Evolutionary conservation across 1,139 yeast genomes (phyloP), one percentile per base, ranked within the genome.

Genomic region (Meyerozyma elateridarum): DNA sequence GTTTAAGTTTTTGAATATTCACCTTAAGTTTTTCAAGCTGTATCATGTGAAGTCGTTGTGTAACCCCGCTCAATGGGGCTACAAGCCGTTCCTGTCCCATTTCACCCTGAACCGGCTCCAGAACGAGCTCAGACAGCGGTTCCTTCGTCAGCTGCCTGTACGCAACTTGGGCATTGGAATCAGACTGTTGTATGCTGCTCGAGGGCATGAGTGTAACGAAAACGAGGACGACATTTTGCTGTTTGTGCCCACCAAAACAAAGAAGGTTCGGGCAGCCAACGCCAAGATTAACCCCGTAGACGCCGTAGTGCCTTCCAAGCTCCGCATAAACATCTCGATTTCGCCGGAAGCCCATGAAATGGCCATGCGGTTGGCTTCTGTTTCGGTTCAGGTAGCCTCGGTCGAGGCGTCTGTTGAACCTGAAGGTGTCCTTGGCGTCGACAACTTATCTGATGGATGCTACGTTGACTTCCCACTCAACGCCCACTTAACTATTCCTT

Each of bases 401-500:
- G 29, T 35, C 4, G 40, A 41, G 25, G 32, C 26, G 20, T 36
- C 33, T 20, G 33, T 3, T n/a, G 20, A 13, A 15, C 11, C 18
- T 14, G 14, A 21, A 5, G 29, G 27, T 24, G 32, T 29, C 17
- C 16, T 35, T 17, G 37, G 35, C 8, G 32, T 28, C 8, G 37
- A 35, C 29, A 36, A 16, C 29, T 39, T 9, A 39, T 49, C 21
- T 14, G 38, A 38, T 7, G 80, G 81, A 2, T 66, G 76, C 31
- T 68, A 61, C 48, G 71, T 77, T 29, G 83, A 77, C 40, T 77
- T 77, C 48, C 57, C 60, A 14, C 41, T 73, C 17, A 68, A 64
- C 37, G 58, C 59, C 25, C 45, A 55, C 27, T 53, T 61, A 24
- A 48, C 57, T 15, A 56, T 74, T 30, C 80, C 80, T n/a, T 48